phyloP scores from a whole-genome alignment of 805 yeast species.

The Hagleromyces aurorensis region DNA sequence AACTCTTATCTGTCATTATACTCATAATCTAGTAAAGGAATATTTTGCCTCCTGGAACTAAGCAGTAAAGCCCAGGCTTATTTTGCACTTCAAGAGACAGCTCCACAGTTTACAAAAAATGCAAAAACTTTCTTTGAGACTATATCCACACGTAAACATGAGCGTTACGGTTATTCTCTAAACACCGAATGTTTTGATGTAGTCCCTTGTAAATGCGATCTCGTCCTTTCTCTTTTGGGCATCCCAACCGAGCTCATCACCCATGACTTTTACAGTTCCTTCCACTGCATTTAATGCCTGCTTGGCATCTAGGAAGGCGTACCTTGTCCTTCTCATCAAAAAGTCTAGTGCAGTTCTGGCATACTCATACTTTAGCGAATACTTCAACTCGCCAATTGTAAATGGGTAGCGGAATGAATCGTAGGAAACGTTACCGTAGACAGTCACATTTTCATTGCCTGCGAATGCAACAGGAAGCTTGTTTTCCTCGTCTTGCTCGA shows the following conservation, averaged over 20 bases:
- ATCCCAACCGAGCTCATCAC: slow-evolving; percentile 68
- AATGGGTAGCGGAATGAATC: slow-evolving; percentile 66
- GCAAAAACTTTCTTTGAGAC: no score
- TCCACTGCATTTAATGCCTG: slow-evolving; percentile 77
- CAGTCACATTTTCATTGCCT: slow-evolving; percentile 26
- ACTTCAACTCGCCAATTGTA: slow-evolving; percentile 83
- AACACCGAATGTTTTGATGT: slow-evolving; percentile 56
- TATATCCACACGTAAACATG: neutral
- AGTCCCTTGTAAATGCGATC: slow-evolving; percentile 41
- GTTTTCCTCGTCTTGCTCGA: slow-evolving; percentile 43
- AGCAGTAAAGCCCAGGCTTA: no score
- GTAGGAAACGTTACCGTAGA: slow-evolving; percentile 17
- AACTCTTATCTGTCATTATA: no score
- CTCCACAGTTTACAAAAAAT: no score
- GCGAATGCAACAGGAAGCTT: slow-evolving; percentile 63
- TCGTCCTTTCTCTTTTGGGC: slow-evolving; percentile 48
- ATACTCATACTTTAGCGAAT: slow-evolving; percentile 75
- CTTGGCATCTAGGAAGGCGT: slow-evolving; percentile 83
- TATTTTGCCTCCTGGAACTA: no score
- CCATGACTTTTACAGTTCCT: slow-evolving; percentile 81
- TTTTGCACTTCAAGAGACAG: no score
- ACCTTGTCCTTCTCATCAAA: slow-evolving; percentile 86
- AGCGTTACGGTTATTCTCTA: slow-evolving; percentile 5
- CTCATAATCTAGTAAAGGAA: no score
- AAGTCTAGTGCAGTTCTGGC: slow-evolving; percentile 84